These are phyloP conservation scores for Mycena leptocephala DNA, from an alignment of 768 basidiomycete species.

Conservation along the genomic window DNA sequence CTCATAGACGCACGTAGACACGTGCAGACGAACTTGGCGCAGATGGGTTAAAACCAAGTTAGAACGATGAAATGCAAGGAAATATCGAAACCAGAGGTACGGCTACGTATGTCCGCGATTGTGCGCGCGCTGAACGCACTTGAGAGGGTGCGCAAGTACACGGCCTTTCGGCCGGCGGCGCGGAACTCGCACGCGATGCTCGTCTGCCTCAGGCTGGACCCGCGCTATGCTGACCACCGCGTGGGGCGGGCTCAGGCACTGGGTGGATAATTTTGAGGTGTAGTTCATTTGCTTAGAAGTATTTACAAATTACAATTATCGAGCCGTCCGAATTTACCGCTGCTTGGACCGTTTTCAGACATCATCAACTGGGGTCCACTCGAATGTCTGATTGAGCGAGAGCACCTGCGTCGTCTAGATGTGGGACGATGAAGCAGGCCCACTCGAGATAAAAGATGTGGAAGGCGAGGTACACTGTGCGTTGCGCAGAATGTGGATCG, in stretches of 20 bases:
- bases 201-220: constrained; percentile 45
- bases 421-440: constrained; percentile 11
- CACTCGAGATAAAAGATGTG: constrained; percentile 12
- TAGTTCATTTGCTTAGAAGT: background rate
- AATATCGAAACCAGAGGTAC: too few relatives aligned
- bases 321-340: too few relatives aligned
- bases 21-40: too few relatives aligned
- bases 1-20: too few relatives aligned
- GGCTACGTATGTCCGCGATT: too few relatives aligned
- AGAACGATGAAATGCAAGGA: too few relatives aligned
- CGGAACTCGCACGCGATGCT: constrained; percentile 49
- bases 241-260: constrained; percentile 44
- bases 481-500: background rate
- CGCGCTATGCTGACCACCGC: constrained; percentile 41
- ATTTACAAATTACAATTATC: too few relatives aligned
- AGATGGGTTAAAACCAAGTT: too few relatives aligned
- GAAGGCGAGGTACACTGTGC: background rate
- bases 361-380: background rate
- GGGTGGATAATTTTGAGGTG: constrained; percentile 46
- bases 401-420: background rate
- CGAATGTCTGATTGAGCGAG: background rate
- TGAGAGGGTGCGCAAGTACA: constrained; percentile 43
- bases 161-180: constrained; percentile 45
- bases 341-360: background rate
- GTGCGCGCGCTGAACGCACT: constrained; percentile 43